phyloP scores from a whole-genome alignment of 768 basidiomycete genomes.

The Hortiboletus flavorubellus region DNA sequence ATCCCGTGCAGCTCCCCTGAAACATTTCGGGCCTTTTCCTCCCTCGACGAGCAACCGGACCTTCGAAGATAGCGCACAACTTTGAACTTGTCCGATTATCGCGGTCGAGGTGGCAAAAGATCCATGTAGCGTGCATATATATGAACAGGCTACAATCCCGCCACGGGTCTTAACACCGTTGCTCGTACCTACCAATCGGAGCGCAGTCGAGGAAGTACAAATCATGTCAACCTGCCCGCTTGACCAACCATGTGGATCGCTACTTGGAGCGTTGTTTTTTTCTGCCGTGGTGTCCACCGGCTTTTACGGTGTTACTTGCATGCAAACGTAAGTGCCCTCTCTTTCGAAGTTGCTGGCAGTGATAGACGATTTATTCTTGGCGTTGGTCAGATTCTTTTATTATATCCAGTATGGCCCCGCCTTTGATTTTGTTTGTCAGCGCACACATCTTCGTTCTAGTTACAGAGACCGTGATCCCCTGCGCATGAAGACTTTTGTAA shows the following conservation, averaged over 20 bases:
- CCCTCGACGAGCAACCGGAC: no score
- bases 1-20: no score
- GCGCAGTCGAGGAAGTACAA: neutral
- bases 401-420: neutral
- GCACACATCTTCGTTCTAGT: neutral
- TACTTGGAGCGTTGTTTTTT: neutral
- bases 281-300: neutral
- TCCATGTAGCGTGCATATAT: neutral
- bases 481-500: no score
- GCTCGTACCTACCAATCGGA: neutral
- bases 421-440: neutral
- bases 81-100: no score
- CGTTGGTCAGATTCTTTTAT: constrained; percentile 5
- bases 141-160: neutral
- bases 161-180: neutral
- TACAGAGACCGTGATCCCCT: neutral
- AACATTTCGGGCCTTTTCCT: no score
- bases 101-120: neutral
- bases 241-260: neutral
- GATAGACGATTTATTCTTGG: neutral
- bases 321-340: constrained; percentile 8
- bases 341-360: neutral
- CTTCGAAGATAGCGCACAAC: no score
- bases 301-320: constrained; percentile 5
- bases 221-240: neutral